Percentiles rank a stretch among this genome's conserved stretches.
These are phyloP conservation scores for Herpotrichia juniperi DNA, from an alignment of 2,329 filamentous ascomycete genomes.

Conservation along the genomic window DNA sequence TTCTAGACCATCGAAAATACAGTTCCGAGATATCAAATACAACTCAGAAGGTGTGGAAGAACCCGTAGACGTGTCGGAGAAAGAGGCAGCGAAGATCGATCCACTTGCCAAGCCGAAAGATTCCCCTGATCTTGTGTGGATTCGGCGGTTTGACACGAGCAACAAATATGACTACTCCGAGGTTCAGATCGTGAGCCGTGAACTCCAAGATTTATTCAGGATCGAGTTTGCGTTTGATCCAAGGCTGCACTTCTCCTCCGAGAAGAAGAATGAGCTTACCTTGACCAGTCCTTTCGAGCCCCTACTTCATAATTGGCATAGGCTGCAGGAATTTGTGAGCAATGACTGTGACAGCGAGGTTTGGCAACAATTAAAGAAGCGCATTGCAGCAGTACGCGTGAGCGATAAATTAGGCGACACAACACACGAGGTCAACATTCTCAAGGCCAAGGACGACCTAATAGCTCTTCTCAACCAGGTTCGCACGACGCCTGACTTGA, in stretches of 20 bases:
- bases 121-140: constrained; percentile 10
- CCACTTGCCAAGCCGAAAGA: constrained; percentile 4
- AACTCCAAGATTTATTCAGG: constrained; percentile 11
- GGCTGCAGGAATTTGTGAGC: constrained; percentile 4
- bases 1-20: constrained; percentile 7
- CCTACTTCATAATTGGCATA: constrained; percentile 12
- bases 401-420: not conserved
- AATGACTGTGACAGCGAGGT: not conserved
- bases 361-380: not conserved
- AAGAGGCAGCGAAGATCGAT: constrained; percentile 10
- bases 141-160: constrained; percentile 6
- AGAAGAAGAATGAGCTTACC: constrained; percentile 8
- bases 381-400: not conserved
- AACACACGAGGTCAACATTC: no score
- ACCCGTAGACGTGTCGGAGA: constrained; percentile 5
- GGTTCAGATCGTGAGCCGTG: constrained; percentile 9
- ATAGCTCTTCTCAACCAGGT: constrained; percentile 7
- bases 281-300: constrained; percentile 16
- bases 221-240: constrained; percentile 11
- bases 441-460: constrained; percentile 12
- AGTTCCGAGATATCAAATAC: constrained; percentile 8
- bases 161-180: constrained; percentile 15
- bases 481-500: constrained; percentile 4
- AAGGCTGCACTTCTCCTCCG: constrained; percentile 10
- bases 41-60: constrained; percentile 8